Base-by-base conservation (phyloP, 2,329 filamentous ascomycete genomes). In the Colletotrichum sp. region DNA sequence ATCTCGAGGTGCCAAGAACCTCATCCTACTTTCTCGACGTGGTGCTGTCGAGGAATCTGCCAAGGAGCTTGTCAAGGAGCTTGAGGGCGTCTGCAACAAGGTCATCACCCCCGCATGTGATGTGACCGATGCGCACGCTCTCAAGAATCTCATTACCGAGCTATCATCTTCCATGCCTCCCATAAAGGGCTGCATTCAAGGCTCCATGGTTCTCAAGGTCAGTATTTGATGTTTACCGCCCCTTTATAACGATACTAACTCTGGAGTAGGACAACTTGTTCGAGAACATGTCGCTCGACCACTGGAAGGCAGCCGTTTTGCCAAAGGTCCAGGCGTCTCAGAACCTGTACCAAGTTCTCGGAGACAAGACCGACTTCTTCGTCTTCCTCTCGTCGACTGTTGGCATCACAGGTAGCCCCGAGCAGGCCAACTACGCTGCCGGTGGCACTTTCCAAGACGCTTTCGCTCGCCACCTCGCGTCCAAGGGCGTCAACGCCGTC, bases 361-460 rank as follows among this genome's bases (percentile, higher is more conserved):
- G 71, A 7, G 57, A 79, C 3, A 76, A 77, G 59, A 78, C 84
- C 7, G 84, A 85, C 71, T 84, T 84, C 76, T 84, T 85, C 72
- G 78, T 85, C 34, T 66, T 83, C 36, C 79, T 85, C n/a, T 84
- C 82, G 0, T 86, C 84, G 1, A 57, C 80, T 0, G 76, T 78
- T 14, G 73, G 74, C 18, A 74, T 84, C 4, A 75, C 79, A 2
- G 83, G 83, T 3, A 83, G 81, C 68, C 66, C 71, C 16, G 80
- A 79, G 2, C 88, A 90, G 78, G 78, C 83, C 7, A 88, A 86
- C 77, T 90, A 90, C 76, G 78, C 82, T 3, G 85, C 86, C 0
- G 87, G 85, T 1, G 88, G 88, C 73, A 74, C 78, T 9, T 90
- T 83, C 79, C 83, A 87, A 79, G 82, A 88, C 69, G 82, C 83